Conservation (phyloP, 225 moss, liverwort and hornwort species). For the Antitrichia curtipendula region DNA sequence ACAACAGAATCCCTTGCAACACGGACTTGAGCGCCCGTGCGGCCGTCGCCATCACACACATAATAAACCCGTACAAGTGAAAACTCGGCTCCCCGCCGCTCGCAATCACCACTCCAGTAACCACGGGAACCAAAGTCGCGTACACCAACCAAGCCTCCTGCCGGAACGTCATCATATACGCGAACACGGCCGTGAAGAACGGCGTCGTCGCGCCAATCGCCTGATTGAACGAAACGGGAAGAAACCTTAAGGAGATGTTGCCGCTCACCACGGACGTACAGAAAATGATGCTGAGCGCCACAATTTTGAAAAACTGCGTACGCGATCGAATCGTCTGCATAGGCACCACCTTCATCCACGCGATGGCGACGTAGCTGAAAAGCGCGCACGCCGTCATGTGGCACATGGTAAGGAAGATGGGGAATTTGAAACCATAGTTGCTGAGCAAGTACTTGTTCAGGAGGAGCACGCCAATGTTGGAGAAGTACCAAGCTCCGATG, state of each 20-base stretch:
- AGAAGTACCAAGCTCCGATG: constrained; percentile 95
- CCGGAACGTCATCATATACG: constrained; percentile 74
- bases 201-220: constrained; percentile 99
- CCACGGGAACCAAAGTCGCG: constrained; percentile 73
- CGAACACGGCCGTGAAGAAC: constrained; percentile 95
- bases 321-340: constrained; percentile 96
- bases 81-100: constrained; percentile 96
- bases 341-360: constrained; percentile 96
- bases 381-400: constrained; percentile 97
- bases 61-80: constrained; percentile 76
- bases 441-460: constrained; percentile 92
- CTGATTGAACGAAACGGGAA: constrained; percentile 95
- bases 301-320: constrained; percentile 88
- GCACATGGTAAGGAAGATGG: constrained; percentile 97
- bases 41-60: constrained; percentile 90
- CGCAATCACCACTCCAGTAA: constrained; percentile 87
- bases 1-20: constrained; percentile 77
- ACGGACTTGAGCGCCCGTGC: constrained; percentile 94
- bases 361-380: constrained; percentile 90
- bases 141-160: constrained; percentile 91
- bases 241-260: constrained; percentile 78
- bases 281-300: constrained; percentile 84
- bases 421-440: constrained; percentile 97
- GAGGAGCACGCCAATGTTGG: constrained; percentile 91
- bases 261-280: constrained; percentile 93